Evolutionary conservation across 2,329 filamentous ascomycete species (phyloP).

Genomic region (Apiospora arundinis): DNA sequence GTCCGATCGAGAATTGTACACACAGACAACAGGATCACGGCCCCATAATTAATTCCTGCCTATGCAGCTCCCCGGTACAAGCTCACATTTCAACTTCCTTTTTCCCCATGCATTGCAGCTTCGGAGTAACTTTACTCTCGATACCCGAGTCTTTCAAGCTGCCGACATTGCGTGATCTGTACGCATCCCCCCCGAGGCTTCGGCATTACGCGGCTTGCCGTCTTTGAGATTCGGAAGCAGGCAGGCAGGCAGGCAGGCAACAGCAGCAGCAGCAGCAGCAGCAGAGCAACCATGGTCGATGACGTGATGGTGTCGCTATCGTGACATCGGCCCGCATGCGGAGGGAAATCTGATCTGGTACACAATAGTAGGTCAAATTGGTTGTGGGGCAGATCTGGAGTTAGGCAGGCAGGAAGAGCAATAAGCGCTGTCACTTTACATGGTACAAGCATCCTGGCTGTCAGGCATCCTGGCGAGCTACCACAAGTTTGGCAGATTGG

Average conservation of each 20-base stretch:
- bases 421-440: constrained; percentile 3
- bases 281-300: not conserved
- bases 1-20: not conserved
- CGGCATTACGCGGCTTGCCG: not conserved
- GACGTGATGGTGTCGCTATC: not conserved
- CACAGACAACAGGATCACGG: not conserved
- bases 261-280: not conserved
- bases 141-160: too few species aligned
- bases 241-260: not conserved
- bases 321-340: not conserved
- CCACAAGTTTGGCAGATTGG: constrained; percentile 11
- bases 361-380: not conserved
- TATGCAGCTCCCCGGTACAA: not conserved
- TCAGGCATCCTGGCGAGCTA: not conserved
- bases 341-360: not conserved
- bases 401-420: constrained; percentile 2
- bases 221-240: not conserved
- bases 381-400: not conserved
- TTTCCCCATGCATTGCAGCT: not conserved
- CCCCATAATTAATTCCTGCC: not conserved
- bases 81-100: too few species aligned
- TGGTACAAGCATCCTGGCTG: constrained; percentile 3
- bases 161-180: not conserved
- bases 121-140: not conserved
- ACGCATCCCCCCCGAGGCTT: not conserved